Conservation (phyloP, 148 eudicot genomes). For the Rhododendron griersonianum region DNA sequence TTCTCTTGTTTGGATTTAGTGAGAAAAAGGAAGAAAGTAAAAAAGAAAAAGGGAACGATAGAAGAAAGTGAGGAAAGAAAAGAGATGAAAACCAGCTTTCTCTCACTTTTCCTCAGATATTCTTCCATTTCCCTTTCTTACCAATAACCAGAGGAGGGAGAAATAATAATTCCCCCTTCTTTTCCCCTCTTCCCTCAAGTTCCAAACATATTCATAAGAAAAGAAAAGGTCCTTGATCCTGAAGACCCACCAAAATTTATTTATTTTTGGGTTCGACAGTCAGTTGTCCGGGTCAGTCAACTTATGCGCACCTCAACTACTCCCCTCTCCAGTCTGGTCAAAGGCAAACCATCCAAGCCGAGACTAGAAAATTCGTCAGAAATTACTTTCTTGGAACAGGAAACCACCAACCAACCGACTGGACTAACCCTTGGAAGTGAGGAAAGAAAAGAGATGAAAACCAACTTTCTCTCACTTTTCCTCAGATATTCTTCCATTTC, state of each 20-base stretch:
- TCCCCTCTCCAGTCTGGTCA: too few species aligned
- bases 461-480: neutral
- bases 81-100: neutral
- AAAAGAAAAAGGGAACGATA: neutral
- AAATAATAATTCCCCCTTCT: neutral
- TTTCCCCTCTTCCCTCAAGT: neutral
- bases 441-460: neutral
- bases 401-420: too few species aligned
- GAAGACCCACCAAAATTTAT: neutral
- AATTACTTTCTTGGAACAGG: too few species aligned
- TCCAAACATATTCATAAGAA: neutral
- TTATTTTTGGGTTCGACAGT: too few species aligned
- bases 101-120: neutral
- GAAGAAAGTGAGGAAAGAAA: neutral
- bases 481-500: neutral
- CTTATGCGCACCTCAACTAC: too few species aligned
- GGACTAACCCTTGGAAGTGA: too few species aligned
- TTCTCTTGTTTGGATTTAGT: neutral
- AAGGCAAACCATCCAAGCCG: too few species aligned
- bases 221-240: neutral
- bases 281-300: too few species aligned
- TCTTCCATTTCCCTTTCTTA: neutral
- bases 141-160: neutral
- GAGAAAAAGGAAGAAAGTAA: neutral
- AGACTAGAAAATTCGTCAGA: too few species aligned